Conservation (phyloP, 2,329 filamentous ascomycete species). For the Tothia fuscella region DNA sequence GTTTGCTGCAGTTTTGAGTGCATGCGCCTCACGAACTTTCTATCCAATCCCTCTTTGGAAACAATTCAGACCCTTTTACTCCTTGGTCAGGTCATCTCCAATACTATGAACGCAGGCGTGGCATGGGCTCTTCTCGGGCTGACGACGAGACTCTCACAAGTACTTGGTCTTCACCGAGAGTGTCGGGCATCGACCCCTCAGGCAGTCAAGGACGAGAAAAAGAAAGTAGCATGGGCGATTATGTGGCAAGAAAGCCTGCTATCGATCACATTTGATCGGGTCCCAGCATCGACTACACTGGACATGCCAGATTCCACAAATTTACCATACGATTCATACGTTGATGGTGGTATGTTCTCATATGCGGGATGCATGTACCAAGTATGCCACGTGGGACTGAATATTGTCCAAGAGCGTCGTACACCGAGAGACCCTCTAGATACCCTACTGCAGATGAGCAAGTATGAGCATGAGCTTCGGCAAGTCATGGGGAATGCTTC, state of each 20-base stretch:
- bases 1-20: slow-evolving; percentile 55
- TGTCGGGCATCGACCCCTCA: slow-evolving; percentile 41
- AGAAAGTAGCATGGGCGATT: slow-evolving; percentile 45
- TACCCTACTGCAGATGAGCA: slow-evolving; percentile 41
- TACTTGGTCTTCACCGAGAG: slow-evolving; percentile 47
- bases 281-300: slow-evolving; percentile 42
- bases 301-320: slow-evolving; percentile 32
- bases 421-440: slow-evolving; percentile 41
- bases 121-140: slow-evolving; percentile 49
- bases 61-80: slow-evolving; percentile 51
- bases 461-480: slow-evolving; percentile 45
- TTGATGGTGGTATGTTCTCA: slow-evolving; percentile 35
- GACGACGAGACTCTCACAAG: slow-evolving; percentile 48
- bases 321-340: slow-evolving; percentile 32
- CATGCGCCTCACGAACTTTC: slow-evolving; percentile 50
- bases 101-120: slow-evolving; percentile 53
- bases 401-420: slow-evolving; percentile 48
- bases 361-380: slow-evolving; percentile 48
- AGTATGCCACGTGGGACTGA: slow-evolving; percentile 45
- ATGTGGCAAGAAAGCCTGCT: slow-evolving; percentile 54
- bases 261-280: slow-evolving; percentile 50
- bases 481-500: slow-evolving; percentile 46
- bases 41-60: slow-evolving; percentile 49
- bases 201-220: slow-evolving; percentile 29
- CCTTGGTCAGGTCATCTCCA: slow-evolving; percentile 49